A percentile compares a stretch with the other conserved stretches of the same genome.
Evolutionary conservation across 1,139 yeast genomes (phyloP).

Genomic region (Suhomyces ambrosiae): DNA sequence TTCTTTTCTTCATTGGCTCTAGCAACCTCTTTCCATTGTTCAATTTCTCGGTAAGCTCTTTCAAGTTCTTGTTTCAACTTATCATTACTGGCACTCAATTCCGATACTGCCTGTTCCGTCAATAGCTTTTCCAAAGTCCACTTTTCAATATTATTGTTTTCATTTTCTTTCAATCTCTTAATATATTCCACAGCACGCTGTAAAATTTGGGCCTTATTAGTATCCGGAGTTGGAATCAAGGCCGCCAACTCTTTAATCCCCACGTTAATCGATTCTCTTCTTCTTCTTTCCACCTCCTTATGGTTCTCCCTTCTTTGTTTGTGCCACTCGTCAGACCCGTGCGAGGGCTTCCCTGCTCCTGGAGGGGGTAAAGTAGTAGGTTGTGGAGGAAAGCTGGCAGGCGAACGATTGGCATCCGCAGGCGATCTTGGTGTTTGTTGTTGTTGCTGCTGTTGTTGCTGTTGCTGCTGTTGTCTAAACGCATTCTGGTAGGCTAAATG

Average conservation of each 20-base stretch:
- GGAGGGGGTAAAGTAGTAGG: conserved; percentile 43
- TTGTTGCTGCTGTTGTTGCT: conserved; percentile 20
- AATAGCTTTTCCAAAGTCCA: conserved; percentile 91
- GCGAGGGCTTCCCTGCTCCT: conserved; percentile 50
- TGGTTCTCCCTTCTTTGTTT: conserved; percentile 84
- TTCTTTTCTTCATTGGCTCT: conserved; percentile 28
- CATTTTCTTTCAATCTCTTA: conserved; percentile 84
- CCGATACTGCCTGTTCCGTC: conserved; percentile 88
- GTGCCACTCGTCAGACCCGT: conserved; percentile 87
- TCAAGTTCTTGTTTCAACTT: conserved; percentile 78
- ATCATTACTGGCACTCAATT: conserved; percentile 74
- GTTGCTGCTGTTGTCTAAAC: conserved; percentile 27
- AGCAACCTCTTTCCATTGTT: conserved; percentile 66
- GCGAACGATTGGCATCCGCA: conserved; percentile 11
- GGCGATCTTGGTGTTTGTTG: conserved; percentile 15
- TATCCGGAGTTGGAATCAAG: conserved; percentile 83
- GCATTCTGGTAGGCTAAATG: conserved; percentile 37
- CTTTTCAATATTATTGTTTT: conserved; percentile 84
- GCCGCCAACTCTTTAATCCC: conserved; percentile 86
- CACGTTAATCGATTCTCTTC: conserved; percentile 87
- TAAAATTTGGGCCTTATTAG: conserved; percentile 88
- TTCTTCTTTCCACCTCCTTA: conserved; percentile 95
- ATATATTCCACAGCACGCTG: conserved; percentile 89
- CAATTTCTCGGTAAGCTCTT: conserved; percentile 91
- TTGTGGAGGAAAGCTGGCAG: conserved; percentile 21